Percentiles rank a stretch among this genome's conserved stretches.
phyloP scores from a whole-genome alignment of 83 land plant species.

The Isoetes engelmannii region DNA sequence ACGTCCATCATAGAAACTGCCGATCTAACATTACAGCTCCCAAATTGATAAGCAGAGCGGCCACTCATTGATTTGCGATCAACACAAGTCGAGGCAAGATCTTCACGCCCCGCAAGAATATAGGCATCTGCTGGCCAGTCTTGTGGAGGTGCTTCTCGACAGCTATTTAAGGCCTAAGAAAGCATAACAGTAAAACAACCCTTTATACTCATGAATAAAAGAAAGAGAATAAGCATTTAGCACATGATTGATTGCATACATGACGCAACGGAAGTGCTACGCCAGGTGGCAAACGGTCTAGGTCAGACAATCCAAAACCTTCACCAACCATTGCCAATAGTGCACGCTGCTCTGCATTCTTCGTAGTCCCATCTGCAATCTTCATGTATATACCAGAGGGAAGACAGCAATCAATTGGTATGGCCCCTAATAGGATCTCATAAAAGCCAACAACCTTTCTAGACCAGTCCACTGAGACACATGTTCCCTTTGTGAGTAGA shows the following conservation, averaged over 20 bases:
- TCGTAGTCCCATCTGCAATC: constrained; percentile 49
- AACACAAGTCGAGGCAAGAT: constrained; percentile 51
- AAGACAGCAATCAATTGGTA: constrained; percentile 36
- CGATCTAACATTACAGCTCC: too few relatives aligned
- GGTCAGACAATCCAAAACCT: constrained; percentile 71
- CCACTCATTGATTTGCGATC: constrained; percentile 15
- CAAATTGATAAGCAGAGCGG: too few relatives aligned
- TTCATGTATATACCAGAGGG: constrained; percentile 58
- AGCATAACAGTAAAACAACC: not conserved
- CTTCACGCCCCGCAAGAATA: constrained; percentile 92
- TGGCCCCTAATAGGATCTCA: constrained; percentile 54
- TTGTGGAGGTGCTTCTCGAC: constrained; percentile 86
- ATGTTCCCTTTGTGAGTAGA: constrained; percentile 44
- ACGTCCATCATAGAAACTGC: not conserved
- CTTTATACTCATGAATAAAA: not conserved
- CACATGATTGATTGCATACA: constrained; percentile 35
- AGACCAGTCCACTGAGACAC: constrained; percentile 59
- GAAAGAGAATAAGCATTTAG: not conserved
- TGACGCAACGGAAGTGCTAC: constrained; percentile 92
- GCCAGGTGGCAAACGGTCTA: constrained; percentile 83
- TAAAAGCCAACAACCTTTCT: constrained; percentile 79
- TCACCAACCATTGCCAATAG: constrained; percentile 96
- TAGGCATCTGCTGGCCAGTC: constrained; percentile 97
- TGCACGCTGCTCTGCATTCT: constrained; percentile 56
- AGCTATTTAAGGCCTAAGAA: constrained; percentile 70